Evolutionary conservation across 2,329 filamentous ascomycete genomes (phyloP).

Genomic region (Bipolaris cookei): DNA sequence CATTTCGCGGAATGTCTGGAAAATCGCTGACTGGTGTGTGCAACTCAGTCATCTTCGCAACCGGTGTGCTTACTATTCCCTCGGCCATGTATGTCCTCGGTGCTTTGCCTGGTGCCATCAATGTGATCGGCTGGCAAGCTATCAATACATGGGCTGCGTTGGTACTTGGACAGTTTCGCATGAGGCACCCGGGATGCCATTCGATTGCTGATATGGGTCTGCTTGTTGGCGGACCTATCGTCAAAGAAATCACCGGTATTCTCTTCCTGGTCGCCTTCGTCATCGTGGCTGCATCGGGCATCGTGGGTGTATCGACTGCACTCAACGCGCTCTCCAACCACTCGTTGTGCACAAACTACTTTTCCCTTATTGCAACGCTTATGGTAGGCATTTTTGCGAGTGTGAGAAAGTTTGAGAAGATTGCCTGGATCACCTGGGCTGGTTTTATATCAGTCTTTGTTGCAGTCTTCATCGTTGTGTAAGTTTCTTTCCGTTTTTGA

Average conservation of each 20-base stretch:
- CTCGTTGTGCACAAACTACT: slow-evolving; percentile 66
- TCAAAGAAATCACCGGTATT: slow-evolving; percentile 60
- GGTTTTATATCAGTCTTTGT: slow-evolving; percentile 65
- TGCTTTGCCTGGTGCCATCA: slow-evolving; percentile 56
- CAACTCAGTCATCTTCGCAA: slow-evolving; percentile 54
- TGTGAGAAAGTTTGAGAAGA: slow-evolving; percentile 65
- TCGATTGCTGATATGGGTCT: slow-evolving; percentile 65
- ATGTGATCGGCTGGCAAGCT: slow-evolving; percentile 56
- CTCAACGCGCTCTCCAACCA: slow-evolving; percentile 67
- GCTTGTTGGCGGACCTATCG: slow-evolving; percentile 59
- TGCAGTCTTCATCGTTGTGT: slow-evolving; percentile 64
- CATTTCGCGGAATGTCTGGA: too few species aligned
- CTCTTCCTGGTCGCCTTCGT: slow-evolving; percentile 66
- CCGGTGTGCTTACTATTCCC: slow-evolving; percentile 59
- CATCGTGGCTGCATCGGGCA: slow-evolving; percentile 63
- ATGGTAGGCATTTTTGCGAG: slow-evolving; percentile 59
- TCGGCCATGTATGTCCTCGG: slow-evolving; percentile 57
- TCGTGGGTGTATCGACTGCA: slow-evolving; percentile 65
- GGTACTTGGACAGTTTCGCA: slow-evolving; percentile 60
- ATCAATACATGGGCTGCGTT: slow-evolving; percentile 59
- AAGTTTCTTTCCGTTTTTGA: slow-evolving; percentile 18
- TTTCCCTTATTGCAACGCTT: slow-evolving; percentile 62
- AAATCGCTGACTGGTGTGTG: too few species aligned
- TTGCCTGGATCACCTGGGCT: slow-evolving; percentile 67
- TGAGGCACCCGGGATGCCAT: slow-evolving; percentile 59